phyloP scores from a whole-genome alignment of 2,329 filamentous ascomycete species.

The Alternaria ethzedia region DNA sequence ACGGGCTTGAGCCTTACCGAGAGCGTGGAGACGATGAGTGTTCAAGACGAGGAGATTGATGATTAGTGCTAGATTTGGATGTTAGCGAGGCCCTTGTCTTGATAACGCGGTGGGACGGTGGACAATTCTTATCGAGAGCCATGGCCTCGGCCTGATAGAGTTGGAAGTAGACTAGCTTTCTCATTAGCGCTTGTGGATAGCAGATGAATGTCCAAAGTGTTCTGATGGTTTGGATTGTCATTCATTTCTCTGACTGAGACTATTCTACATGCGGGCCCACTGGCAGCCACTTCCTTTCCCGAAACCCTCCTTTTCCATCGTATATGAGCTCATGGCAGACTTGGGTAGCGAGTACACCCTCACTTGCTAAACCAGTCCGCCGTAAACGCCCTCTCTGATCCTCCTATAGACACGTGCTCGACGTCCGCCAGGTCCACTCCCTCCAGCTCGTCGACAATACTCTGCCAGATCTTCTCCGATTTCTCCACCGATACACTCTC shows the following conservation, averaged over 20 bases:
- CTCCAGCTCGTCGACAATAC: neutral
- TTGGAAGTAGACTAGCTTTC: neutral
- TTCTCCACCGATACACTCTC: neutral
- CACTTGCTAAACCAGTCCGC: neutral
- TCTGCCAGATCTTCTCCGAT: constrained; percentile 5
- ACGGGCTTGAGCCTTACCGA: constrained; percentile 22
- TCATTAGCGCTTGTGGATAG: neutral
- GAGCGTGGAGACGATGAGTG: constrained; percentile 26
- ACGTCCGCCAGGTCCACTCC: neutral
- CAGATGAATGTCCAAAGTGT: neutral
- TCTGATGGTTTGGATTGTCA: neutral
- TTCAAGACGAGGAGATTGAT: constrained; percentile 15
- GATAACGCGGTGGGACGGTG: neutral
- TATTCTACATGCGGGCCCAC: neutral
- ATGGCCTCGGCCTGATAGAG: neutral
- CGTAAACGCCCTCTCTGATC: neutral
- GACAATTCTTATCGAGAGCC: neutral
- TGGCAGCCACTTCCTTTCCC: neutral
- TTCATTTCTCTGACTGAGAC: neutral
- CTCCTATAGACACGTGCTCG: constrained; percentile 6
- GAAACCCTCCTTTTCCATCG: neutral
- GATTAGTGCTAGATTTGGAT: neutral
- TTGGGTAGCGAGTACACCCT: neutral
- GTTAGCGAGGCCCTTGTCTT: neutral
- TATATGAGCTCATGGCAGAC: neutral